These are phyloP conservation scores for Heterobasidion annosum DNA, from an alignment of 1,284 basidiomycete genomes.

Conservation along the genomic window DNA sequence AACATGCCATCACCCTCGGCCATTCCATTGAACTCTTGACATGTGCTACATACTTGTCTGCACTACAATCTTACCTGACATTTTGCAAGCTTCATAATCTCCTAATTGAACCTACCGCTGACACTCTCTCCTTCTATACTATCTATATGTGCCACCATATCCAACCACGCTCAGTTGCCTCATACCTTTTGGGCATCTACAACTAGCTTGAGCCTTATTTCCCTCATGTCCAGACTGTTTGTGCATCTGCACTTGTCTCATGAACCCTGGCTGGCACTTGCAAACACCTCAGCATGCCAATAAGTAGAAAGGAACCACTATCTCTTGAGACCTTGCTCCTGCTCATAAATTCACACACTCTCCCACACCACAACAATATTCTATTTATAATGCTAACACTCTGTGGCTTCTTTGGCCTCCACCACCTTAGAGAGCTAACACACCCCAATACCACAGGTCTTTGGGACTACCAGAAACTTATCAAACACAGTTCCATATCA, in stretches of 20 bases:
- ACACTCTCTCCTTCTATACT: constrained; percentile 25
- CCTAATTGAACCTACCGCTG: constrained; percentile 21
- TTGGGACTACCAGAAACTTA: constrained; percentile 14
- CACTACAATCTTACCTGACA: constrained; percentile 26
- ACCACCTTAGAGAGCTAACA: constrained; percentile 22
- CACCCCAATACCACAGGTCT: constrained; percentile 11
- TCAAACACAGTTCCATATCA: constrained; percentile 5
- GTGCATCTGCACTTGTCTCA: constrained; percentile 18
- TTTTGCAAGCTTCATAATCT: constrained; percentile 25
- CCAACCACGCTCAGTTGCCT: constrained; percentile 23
- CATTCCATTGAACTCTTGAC: constrained; percentile 21
- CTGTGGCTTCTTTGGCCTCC: constrained; percentile 21
- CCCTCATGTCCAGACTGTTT: constrained; percentile 20
- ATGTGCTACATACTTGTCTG: constrained; percentile 20
- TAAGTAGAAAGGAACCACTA: constrained; percentile 19
- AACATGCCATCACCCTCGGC: constrained; percentile 23
- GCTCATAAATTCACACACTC: background rate
- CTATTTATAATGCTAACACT: constrained; percentile 19
- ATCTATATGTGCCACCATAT: constrained; percentile 31
- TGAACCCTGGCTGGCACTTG: constrained; percentile 23
- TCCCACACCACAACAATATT: constrained; percentile 17
- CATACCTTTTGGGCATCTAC: constrained; percentile 33
- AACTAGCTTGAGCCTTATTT: constrained; percentile 25
- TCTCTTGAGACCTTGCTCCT: constrained; percentile 10
- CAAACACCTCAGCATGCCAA: constrained; percentile 8